Evolutionary conservation across 805 yeast genomes (phyloP).

Genomic region (Teunomyces panamensis): DNA sequence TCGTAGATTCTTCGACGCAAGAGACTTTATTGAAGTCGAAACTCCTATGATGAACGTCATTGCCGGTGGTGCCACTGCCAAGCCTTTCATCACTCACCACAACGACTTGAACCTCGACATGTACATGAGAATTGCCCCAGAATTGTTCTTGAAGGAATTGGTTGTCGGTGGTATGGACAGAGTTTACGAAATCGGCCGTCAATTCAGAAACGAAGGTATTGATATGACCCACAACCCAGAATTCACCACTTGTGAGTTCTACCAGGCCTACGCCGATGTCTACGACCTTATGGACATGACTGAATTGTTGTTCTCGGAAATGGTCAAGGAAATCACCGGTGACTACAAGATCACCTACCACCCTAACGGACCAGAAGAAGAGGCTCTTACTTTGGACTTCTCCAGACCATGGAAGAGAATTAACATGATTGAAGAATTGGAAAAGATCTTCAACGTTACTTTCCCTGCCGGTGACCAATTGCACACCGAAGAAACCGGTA

Average conservation of each 20-base stretch:
- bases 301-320: conserved; percentile 88
- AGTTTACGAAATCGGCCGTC: conserved; percentile 98
- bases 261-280: conserved; percentile 96
- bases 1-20: conserved; percentile 79
- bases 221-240: conserved; percentile 99
- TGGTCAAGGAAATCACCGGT: conserved; percentile 96
- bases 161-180: conserved; percentile 98
- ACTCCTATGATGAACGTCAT: conserved; percentile 98
- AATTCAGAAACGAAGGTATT: conserved; percentile 97
- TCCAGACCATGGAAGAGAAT: conserved; percentile 98
- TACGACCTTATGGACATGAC: conserved; percentile 95
- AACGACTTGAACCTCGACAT: conserved; percentile 94
- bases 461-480: conserved; percentile 96
- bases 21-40: conserved; percentile 93
- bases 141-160: conserved; percentile 90
- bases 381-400: conserved; percentile 79
- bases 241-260: conserved; percentile 97
- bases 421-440: conserved; percentile 95
- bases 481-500: conserved; percentile 91
- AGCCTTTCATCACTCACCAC: conserved; percentile 96
- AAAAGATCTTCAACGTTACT: conserved; percentile 76
- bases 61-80: conserved; percentile 99
- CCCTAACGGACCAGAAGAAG: conserved; percentile 89
- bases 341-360: conserved; percentile 82
- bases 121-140: conserved; percentile 98